Base-by-base conservation (phyloP, 2,329 filamentous ascomycete genomes). In the Neopestalotiopsis sp. region DNA sequence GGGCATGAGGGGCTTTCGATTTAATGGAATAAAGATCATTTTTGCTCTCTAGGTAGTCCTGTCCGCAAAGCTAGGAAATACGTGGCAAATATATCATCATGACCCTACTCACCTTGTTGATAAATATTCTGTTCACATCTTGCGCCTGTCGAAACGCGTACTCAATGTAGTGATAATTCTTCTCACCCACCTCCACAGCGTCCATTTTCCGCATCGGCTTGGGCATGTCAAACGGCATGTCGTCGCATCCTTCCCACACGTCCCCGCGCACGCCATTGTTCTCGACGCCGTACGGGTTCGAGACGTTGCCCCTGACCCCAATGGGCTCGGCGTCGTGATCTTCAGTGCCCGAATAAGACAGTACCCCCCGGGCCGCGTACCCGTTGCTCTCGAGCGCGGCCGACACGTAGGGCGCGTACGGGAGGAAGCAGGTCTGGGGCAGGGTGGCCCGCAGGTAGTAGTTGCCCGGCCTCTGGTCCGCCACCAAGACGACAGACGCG, bases 401-500 rank as follows among this genome's bases (percentile, higher is more conserved):
- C 49, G 73, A 77, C 6, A 67, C 73, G 66, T 81, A 80, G 4
- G 78, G 75, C 61, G 74, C 74, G 56, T 78, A 80, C 14, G 78
- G 78, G 45, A 80, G 70, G 69, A 80, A 81, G 38, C 79, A 81
- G 2, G 76, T 76, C 49, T 72, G 66, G 17, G 78, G 77, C 20
- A 80, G 68, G 32, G 77, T 75, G 1, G 81, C 83, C 59, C 80
- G 77, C 58, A 83, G 78, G 53, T 74, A 71, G 69, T 82, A 82
- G 69, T 78, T 78, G 0, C 78, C 79, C 0, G 68, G 65, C 1
- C 73, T 69, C 70, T 78, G 77, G 71, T 79, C 73, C 10, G 81
- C 76, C 13, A 67, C 71, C 17, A 83, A 42, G n/a, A 82, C 66
- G 6, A 82, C 78, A 5, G 77, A 80, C 56, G 76, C 81, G 4